A percentile compares a stretch with the other conserved stretches of the same genome.
These are phyloP conservation scores for Xylariales sp. DNA, from an alignment of 2,329 filamentous ascomycete species.

Conservation along the genomic window DNA sequence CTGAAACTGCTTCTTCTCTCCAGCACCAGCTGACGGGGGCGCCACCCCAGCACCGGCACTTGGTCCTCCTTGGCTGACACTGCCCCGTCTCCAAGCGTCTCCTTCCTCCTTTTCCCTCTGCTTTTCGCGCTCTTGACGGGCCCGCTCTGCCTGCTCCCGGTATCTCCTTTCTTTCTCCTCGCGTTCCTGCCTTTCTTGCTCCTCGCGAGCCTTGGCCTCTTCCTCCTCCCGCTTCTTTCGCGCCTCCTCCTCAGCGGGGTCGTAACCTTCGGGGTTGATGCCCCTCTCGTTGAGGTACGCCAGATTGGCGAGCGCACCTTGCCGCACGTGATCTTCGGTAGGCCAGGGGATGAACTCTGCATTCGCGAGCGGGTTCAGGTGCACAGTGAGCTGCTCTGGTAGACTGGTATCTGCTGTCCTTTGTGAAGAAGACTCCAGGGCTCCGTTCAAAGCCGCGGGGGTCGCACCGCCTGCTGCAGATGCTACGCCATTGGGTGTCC, in stretches of 20 bases:
- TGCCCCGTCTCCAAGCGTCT: slow-evolving; percentile 31
- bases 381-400: slow-evolving; percentile 42
- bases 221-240: slow-evolving; percentile 44
- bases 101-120: slow-evolving; percentile 16
- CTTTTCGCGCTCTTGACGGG: slow-evolving; percentile 7
- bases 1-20: slow-evolving; percentile 50
- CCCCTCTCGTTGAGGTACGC: slow-evolving; percentile 60
- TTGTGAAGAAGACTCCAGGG: slow-evolving; percentile 18
- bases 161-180: slow-evolving; percentile 41
- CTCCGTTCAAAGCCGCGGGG: slow-evolving; percentile 1
- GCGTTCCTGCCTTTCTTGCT: slow-evolving; percentile 39
- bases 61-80: slow-evolving; percentile 20
- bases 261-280: slow-evolving; percentile 56
- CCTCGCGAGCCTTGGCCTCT: slow-evolving; percentile 41
- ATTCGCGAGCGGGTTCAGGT: slow-evolving; percentile 52
- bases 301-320: slow-evolving; percentile 61
- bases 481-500: slow-evolving; percentile 6
- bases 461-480: not conserved
- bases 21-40: slow-evolving; percentile 11
- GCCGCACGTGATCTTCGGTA: slow-evolving; percentile 61
- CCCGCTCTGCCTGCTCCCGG: slow-evolving; percentile 37
- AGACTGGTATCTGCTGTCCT: slow-evolving; percentile 36
- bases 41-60: slow-evolving; percentile 15
- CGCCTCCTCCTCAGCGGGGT: slow-evolving; percentile 52
- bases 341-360: slow-evolving; percentile 76